phyloP scores from a whole-genome alignment of 2,329 filamentous ascomycete genomes.

The Blumeria graminis region DNA sequence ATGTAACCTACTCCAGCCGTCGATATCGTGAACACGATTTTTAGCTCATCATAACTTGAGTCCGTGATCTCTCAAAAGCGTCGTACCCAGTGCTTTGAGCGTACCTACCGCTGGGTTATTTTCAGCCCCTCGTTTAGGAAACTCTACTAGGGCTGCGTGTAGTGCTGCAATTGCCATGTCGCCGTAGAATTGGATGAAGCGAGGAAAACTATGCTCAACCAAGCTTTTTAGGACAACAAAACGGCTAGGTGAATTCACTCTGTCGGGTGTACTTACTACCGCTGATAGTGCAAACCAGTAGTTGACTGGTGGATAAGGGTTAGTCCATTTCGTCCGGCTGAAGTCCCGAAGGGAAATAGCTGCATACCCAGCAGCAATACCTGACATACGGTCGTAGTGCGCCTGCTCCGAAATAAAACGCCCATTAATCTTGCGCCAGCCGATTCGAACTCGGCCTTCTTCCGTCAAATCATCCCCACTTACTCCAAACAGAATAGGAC shows the following conservation, averaged over 20 bases:
- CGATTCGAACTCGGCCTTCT: slow-evolving; percentile 39
- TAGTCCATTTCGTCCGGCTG: slow-evolving; percentile 35
- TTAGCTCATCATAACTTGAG: neutral
- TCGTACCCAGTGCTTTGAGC: neutral
- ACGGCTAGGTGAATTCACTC: slow-evolving; percentile 48
- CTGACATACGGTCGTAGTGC: slow-evolving; percentile 67
- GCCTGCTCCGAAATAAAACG: slow-evolving; percentile 39
- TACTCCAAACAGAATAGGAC: slow-evolving; percentile 70
- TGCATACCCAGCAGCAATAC: slow-evolving; percentile 63
- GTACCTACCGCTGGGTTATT: neutral
- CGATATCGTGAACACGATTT: no score
- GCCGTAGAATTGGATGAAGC: slow-evolving; percentile 63
- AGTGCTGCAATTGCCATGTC: slow-evolving; percentile 49
- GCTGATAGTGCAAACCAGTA: slow-evolving; percentile 64
- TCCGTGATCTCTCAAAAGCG: neutral
- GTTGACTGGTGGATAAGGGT: slow-evolving; percentile 52
- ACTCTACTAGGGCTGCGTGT: slow-evolving; percentile 45
- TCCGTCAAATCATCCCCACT: slow-evolving; percentile 51
- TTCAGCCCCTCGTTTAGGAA: slow-evolving; percentile 23
- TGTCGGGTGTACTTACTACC: slow-evolving; percentile 50
- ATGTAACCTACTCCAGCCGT: no score
- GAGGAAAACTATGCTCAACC: slow-evolving; percentile 41
- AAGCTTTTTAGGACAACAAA: slow-evolving; percentile 45
- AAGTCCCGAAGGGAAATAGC: slow-evolving; percentile 68
- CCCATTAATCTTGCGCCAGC: slow-evolving; percentile 36